Conservation (phyloP, 1,284 basidiomycete genomes). For the Boletus sp. region DNA sequence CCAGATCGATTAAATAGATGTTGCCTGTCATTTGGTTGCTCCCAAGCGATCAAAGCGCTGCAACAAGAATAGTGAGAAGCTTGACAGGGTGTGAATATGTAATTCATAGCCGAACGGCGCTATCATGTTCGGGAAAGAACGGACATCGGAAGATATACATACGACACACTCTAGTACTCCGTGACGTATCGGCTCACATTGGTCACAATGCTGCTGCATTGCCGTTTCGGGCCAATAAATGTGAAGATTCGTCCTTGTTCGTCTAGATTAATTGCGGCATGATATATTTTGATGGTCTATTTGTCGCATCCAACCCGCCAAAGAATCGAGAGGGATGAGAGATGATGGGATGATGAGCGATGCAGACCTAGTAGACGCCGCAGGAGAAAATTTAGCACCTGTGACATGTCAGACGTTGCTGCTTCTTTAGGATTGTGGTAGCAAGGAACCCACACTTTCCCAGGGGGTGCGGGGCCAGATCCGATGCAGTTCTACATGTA, state of each 20-base stretch:
- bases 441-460: not conserved
- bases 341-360: not conserved
- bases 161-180: not conserved
- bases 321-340: not conserved
- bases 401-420: slow-evolving; percentile 9
- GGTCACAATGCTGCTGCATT: not conserved
- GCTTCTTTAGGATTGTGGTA: not conserved
- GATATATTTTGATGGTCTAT: not conserved
- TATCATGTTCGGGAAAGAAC: slow-evolving; percentile 7
- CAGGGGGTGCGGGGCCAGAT: slow-evolving; percentile 5
- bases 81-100: slow-evolving; percentile 14
- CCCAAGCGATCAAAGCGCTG: slow-evolving; percentile 9
- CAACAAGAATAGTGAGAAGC: not conserved
- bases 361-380: not conserved
- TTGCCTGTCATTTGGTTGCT: not conserved
- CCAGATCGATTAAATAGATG: slow-evolving; percentile 23
- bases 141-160: not conserved
- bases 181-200: slow-evolving; percentile 3
- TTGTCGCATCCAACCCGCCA: not conserved
- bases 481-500: not conserved
- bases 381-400: not conserved
- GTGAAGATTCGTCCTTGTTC: not conserved
- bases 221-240: not conserved
- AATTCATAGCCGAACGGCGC: slow-evolving; percentile 10
- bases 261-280: not conserved